Evolutionary conservation across 768 basidiomycete species (phyloP).

Genomic region (Suillus tomentosus): DNA sequence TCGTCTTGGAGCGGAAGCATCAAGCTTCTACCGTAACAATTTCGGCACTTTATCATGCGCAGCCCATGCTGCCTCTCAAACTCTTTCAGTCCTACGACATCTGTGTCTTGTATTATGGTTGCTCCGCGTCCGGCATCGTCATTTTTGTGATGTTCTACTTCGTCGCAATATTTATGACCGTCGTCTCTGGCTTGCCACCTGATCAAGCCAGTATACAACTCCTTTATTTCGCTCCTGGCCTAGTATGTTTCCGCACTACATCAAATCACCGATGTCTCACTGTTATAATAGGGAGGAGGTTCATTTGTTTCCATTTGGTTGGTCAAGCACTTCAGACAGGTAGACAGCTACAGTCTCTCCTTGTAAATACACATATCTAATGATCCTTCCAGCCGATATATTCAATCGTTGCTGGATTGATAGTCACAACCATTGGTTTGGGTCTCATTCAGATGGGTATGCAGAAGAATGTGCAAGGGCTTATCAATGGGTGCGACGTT

Average conservation of each 20-base stretch:
- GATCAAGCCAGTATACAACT: constrained; percentile 46
- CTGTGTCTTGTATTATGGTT: constrained; percentile 38
- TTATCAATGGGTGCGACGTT: constrained; percentile 38
- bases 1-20: constrained; percentile 35
- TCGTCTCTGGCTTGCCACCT: constrained; percentile 45
- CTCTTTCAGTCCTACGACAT: constrained; percentile 47
- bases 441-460: constrained; percentile 48
- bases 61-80: constrained; percentile 49
- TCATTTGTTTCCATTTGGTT: constrained; percentile 35
- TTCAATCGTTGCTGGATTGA: constrained; percentile 41
- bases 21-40: not conserved
- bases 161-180: constrained; percentile 51
- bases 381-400: constrained; percentile 38
- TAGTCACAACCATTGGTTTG: constrained; percentile 40
- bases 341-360: constrained; percentile 15
- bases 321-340: constrained; percentile 40
- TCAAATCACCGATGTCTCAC: not conserved
- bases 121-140: constrained; percentile 47
- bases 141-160: constrained; percentile 58
- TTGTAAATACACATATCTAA: not conserved
- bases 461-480: constrained; percentile 34
- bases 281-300: constrained; percentile 38
- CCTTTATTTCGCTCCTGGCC: constrained; percentile 54
- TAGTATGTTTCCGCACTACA: constrained; percentile 32
- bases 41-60: constrained; percentile 28